Conservation (phyloP, 371 early-diverging fungal species). For the Mortierella sp. region DNA sequence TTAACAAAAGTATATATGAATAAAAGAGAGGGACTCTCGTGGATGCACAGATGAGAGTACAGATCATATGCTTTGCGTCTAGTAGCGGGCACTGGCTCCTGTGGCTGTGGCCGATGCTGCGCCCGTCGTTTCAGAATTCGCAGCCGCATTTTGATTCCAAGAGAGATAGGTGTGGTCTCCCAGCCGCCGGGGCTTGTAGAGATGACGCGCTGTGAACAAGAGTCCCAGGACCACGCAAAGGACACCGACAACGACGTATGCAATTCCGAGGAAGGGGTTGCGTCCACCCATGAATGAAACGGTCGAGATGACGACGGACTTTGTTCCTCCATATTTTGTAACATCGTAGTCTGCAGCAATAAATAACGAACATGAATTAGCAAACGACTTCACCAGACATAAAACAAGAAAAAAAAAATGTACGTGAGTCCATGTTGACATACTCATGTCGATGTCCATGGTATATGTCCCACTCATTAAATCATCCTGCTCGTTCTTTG, state of each 20-base stretch:
- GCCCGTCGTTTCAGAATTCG: slow-evolving; percentile 55
- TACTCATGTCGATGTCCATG: slow-evolving; percentile 75
- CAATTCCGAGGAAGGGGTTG: slow-evolving; percentile 94
- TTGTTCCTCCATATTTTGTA: slow-evolving; percentile 85
- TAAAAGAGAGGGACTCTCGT: too few relatives aligned
- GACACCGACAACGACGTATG: slow-evolving; percentile 91
- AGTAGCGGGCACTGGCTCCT: slow-evolving; percentile 47
- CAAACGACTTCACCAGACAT: neutral
- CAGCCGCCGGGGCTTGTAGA: slow-evolving; percentile 92
- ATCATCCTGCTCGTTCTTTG: slow-evolving; percentile 69
- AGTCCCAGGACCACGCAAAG: slow-evolving; percentile 87
- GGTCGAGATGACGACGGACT: slow-evolving; percentile 92
- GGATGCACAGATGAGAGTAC: too few relatives aligned
- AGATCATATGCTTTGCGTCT: too few relatives aligned
- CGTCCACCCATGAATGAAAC: slow-evolving; percentile 94
- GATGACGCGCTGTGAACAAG: slow-evolving; percentile 86
- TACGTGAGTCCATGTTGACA: slow-evolving; percentile 9
- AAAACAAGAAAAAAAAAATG: slow-evolving; percentile 9
- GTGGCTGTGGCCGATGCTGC: slow-evolving; percentile 45
- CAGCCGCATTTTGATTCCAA: slow-evolving; percentile 87
- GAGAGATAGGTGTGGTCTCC: slow-evolving; percentile 94
- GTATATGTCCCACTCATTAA: slow-evolving; percentile 74
- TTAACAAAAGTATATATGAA: too few relatives aligned
- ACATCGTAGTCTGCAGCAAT: slow-evolving; percentile 80
- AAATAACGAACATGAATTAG: too few relatives aligned